Percentiles rank a stretch among this genome's conserved stretches.
Evolutionary conservation across 1,284 basidiomycete genomes (phyloP).

Genomic region (Cutaneotrichosporon sp.): DNA sequence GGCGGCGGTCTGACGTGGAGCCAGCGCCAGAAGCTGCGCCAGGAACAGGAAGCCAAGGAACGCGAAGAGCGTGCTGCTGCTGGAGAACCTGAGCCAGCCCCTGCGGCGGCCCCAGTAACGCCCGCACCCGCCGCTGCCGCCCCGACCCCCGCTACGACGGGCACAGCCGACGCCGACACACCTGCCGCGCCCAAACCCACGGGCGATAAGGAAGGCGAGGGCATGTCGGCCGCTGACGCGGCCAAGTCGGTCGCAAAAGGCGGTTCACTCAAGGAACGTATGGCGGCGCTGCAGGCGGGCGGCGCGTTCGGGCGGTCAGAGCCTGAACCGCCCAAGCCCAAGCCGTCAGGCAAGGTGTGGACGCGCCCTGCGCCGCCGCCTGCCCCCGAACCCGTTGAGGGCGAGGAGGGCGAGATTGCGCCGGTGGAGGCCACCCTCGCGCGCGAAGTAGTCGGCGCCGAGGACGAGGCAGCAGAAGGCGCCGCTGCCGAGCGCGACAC

Average conservation of each 20-base stretch:
- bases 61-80: conserved; percentile 18
- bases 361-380: conserved; percentile 53
- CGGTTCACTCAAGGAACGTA: conserved; percentile 78
- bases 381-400: conserved; percentile 47
- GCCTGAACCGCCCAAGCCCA: conserved; percentile 56
- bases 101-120: conserved; percentile 16
- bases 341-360: conserved; percentile 64
- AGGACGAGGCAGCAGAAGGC: conserved; percentile 3
- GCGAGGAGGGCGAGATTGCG: conserved; percentile 23
- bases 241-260: conserved; percentile 64
- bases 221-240: conserved; percentile 76
- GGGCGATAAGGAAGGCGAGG: conserved; percentile 21
- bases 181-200: neutral
- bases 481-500: conserved; percentile 26
- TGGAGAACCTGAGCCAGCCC: conserved; percentile 7
- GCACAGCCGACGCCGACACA: neutral
- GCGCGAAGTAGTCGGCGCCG: too few relatives aligned
- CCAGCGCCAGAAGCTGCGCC: conserved; percentile 46
- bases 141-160: neutral
- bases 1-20: conserved; percentile 53
- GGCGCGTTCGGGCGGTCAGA: conserved; percentile 61
- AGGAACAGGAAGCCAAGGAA: conserved; percentile 46
- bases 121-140: conserved; percentile 4
- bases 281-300: conserved; percentile 76
- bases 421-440: conserved; percentile 22